These are phyloP conservation scores for Alternaria sp. DNA, from an alignment of 2,329 filamentous ascomycete species.

Conservation along the genomic window DNA sequence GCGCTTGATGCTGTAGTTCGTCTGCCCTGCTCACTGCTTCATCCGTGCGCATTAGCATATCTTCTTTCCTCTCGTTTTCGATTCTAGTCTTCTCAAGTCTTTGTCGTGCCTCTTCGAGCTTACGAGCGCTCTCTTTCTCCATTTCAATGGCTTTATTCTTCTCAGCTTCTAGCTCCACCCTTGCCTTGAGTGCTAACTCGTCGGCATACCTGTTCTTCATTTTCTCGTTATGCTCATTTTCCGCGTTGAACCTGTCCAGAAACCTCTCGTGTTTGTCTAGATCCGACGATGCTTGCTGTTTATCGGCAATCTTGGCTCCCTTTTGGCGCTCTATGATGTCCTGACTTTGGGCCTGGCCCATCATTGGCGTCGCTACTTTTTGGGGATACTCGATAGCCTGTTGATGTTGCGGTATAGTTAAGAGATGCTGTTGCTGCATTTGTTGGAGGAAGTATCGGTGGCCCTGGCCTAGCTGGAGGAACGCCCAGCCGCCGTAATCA, in stretches of 20 bases:
- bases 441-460: not conserved
- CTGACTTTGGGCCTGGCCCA: not conserved
- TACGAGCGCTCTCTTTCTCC: not conserved
- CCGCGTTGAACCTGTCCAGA: not conserved
- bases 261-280: not conserved
- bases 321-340: not conserved
- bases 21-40: not conserved
- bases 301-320: not conserved
- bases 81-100: not conserved
- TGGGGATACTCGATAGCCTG: not conserved
- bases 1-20: not conserved
- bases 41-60: not conserved
- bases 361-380: not conserved
- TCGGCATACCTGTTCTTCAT: slow-evolving; percentile 5
- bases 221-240: not conserved
- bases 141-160: not conserved
- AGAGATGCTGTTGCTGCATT: not conserved
- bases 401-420: not conserved
- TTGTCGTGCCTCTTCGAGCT: not conserved
- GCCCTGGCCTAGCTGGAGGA: not conserved
- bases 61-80: not conserved
- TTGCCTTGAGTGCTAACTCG: not conserved
- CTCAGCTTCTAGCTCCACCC: not conserved
- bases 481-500: not conserved
- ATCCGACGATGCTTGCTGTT: not conserved